These are phyloP conservation scores for Lunularia cruciata DNA, from an alignment of 225 moss, liverwort and hornwort genomes.

Conservation along the genomic window DNA sequence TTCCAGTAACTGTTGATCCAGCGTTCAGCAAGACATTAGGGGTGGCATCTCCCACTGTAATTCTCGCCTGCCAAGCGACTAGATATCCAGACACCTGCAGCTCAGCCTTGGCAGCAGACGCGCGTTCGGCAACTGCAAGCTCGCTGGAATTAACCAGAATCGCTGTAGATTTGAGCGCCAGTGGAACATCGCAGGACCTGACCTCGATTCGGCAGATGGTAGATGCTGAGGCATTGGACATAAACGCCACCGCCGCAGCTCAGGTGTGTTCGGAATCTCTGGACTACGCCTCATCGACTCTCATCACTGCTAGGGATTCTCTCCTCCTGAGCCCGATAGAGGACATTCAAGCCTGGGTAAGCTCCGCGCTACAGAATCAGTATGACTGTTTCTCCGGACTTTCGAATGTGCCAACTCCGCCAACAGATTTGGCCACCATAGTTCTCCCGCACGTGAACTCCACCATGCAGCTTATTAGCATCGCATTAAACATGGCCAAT, in stretches of 20 bases:
- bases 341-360: conserved; percentile 71
- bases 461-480: conserved; percentile 69
- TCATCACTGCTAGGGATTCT: conserved; percentile 35
- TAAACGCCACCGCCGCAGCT: conserved; percentile 50
- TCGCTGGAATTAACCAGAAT: conserved; percentile 37
- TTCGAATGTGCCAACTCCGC: conserved; percentile 26
- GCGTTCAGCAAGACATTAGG: neutral
- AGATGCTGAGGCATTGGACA: conserved; percentile 25
- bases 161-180: conserved; percentile 45
- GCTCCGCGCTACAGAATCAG: conserved; percentile 57
- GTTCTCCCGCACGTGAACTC: conserved; percentile 50
- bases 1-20: neutral
- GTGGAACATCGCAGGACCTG: conserved; percentile 19
- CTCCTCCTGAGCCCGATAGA: conserved; percentile 27
- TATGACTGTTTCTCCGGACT: conserved; percentile 69
- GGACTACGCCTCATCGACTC: conserved; percentile 43
- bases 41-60: neutral
- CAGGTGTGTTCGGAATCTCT: conserved; percentile 55
- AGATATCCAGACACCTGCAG: conserved; percentile 49
- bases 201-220: conserved; percentile 24
- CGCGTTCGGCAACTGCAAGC: conserved; percentile 27
- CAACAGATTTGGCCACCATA: conserved; percentile 21
- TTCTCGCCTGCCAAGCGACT: conserved; percentile 53
- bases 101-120: conserved; percentile 31
- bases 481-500: conserved; percentile 56